A percentile compares a stretch with the other conserved stretches of the same genome.
These are phyloP conservation scores for Leishmania tarentolae DNA, from an alignment of 208 protist species.

Conservation along the genomic window DNA sequence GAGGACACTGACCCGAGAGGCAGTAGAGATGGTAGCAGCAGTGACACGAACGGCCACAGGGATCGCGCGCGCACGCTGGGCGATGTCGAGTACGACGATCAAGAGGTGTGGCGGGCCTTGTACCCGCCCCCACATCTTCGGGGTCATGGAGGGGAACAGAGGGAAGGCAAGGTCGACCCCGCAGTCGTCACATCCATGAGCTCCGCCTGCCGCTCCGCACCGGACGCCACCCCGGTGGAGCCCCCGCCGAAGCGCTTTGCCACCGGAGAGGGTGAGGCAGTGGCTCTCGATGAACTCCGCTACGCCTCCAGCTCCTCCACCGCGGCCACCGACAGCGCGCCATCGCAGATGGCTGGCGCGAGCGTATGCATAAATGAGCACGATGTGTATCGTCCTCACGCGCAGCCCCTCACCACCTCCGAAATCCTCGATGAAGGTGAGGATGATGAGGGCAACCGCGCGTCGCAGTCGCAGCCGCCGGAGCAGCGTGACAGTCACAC, in stretches of 20 bases:
- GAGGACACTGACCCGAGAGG: not conserved
- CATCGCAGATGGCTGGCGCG: not conserved
- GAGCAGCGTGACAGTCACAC: conserved; percentile 2
- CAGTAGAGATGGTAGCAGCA: not conserved
- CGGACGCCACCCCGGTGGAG: conserved; percentile 23
- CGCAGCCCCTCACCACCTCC: not conserved
- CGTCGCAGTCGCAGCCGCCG: conserved; percentile 1
- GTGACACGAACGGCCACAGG: not conserved
- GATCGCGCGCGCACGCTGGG: conserved; percentile 12
- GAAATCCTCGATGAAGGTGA: not conserved
- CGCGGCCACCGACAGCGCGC: not conserved
- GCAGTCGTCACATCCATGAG: conserved; percentile 1
- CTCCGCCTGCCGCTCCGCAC: not conserved
- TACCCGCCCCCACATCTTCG: not conserved
- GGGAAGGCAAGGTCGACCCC: not conserved
- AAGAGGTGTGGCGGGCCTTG: conserved; percentile 2
- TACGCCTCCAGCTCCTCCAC: conserved; percentile 3
- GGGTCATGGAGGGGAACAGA: not conserved
- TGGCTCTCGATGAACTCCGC: conserved; percentile 8
- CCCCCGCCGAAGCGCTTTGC: conserved; percentile 34
- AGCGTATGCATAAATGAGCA: not conserved
- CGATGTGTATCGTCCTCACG: not conserved
- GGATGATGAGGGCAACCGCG: not conserved
- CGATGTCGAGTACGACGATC: conserved; percentile 22
- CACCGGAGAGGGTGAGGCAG: conserved; percentile 16